These are phyloP conservation scores for Strigomonas galati DNA, from an alignment of 208 protist genomes.

Conservation along the genomic window DNA sequence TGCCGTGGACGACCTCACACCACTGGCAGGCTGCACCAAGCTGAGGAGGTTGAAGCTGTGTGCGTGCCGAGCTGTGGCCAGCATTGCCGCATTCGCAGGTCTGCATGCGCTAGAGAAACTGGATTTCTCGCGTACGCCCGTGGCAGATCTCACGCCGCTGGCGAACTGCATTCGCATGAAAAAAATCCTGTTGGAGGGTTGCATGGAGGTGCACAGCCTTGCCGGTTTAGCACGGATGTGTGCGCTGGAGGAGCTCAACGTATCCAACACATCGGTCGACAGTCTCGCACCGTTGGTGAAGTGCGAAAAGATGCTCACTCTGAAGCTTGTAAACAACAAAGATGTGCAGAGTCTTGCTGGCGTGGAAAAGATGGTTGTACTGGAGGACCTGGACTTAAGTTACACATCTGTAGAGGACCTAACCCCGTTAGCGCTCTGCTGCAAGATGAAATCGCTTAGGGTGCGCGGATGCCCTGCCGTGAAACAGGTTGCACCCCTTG, in stretches of 20 bases:
- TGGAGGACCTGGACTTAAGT: conserved; percentile 5
- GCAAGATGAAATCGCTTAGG: neutral
- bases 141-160: conserved; percentile 9
- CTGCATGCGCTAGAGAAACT: conserved; percentile 4
- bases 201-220: conserved; percentile 1
- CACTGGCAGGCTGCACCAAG: neutral
- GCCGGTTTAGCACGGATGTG: neutral
- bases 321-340: too few relatives aligned
- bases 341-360: too few relatives aligned
- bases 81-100: neutral
- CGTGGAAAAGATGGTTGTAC: too few relatives aligned
- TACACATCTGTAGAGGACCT: conserved; percentile 1
- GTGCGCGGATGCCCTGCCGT: conserved; percentile 1
- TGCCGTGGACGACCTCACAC: neutral
- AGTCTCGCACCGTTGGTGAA: too few relatives aligned
- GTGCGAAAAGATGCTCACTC: too few relatives aligned
- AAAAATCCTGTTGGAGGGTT: neutral
- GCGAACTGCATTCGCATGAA: neutral
- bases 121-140: neutral
- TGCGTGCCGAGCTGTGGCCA: neutral
- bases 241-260: neutral
- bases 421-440: neutral
- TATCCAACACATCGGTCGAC: too few relatives aligned
- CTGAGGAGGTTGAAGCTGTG: conserved; percentile 5
- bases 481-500: neutral